phyloP scores from a whole-genome alignment of 228 moss, liverwort and hornwort species.

The Sphagnum fallax region DNA sequence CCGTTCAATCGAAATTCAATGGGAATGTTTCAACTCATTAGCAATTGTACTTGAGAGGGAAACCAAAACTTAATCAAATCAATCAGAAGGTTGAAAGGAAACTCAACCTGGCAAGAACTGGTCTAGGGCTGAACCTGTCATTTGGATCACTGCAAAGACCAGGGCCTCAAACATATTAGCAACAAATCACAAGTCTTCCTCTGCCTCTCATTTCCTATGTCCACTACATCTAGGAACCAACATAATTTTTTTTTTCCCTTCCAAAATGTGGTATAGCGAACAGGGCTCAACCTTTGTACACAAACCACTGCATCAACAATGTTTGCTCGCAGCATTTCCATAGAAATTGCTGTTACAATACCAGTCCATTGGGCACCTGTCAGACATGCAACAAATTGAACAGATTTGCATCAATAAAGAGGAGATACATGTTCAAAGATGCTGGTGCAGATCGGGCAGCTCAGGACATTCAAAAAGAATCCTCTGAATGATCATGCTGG shows the following conservation, averaged over 20 bases:
- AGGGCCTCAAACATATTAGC: slow-evolving; percentile 8
- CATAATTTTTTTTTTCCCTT: too few species aligned
- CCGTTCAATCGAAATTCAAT: too few species aligned
- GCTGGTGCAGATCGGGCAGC: too few species aligned
- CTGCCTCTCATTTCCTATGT: background rate
- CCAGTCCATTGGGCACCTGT: slow-evolving; percentile 99
- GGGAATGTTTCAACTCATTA: too few species aligned
- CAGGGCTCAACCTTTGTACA: slow-evolving; percentile 64
- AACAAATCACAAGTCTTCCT: slow-evolving; percentile 1
- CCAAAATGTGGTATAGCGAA: background rate
- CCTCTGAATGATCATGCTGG: too few species aligned
- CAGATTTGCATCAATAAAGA: too few species aligned
- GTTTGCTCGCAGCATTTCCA: slow-evolving; percentile 87
- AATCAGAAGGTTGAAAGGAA: background rate
- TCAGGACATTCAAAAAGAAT: too few species aligned
- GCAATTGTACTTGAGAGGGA: background rate
- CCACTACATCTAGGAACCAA: too few species aligned
- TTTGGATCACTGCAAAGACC: slow-evolving; percentile 65
- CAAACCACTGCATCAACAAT: slow-evolving; percentile 91
- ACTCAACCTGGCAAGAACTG: slow-evolving; percentile 84
- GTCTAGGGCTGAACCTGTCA: slow-evolving; percentile 86
- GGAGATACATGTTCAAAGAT: too few species aligned
- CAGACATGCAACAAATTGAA: slow-evolving; percentile 2
- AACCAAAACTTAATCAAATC: background rate
- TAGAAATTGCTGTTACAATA: slow-evolving; percentile 89